phyloP scores from a whole-genome alignment of 805 yeast species.

The Metschnikowia kunwiensis region DNA sequence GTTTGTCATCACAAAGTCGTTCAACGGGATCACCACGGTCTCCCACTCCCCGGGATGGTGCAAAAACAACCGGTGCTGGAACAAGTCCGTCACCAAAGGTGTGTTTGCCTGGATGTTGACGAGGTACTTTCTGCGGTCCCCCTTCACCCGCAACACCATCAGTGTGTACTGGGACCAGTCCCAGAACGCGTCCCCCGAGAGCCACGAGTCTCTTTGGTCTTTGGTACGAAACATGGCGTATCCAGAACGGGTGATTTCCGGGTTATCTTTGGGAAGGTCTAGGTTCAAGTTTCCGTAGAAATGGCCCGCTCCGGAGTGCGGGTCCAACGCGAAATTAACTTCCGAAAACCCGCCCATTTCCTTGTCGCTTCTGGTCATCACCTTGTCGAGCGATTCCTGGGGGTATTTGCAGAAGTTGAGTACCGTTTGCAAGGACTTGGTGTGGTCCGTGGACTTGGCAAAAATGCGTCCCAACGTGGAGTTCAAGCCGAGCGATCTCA shows the following conservation, averaged over 20 bases:
- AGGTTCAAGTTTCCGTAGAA: conserved; percentile 59
- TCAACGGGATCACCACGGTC: conserved; percentile 71
- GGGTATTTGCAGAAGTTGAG: conserved; percentile 56
- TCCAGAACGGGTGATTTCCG: conserved; percentile 43
- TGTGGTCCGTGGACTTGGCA: conserved; percentile 28
- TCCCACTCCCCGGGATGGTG: conserved; percentile 79
- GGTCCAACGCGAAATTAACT: conserved; percentile 46
- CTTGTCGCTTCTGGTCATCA: conserved; percentile 65
- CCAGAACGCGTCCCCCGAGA: conserved; percentile 51
- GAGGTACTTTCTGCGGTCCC: conserved; percentile 69
- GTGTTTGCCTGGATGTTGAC: conserved; percentile 81
- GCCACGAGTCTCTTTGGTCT: conserved; percentile 45
- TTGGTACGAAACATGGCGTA: conserved; percentile 82
- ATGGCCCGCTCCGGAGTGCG: conserved; percentile 32
- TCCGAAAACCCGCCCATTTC: conserved; percentile 80
- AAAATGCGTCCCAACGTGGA: conserved; percentile 36
- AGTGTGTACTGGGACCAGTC: conserved; percentile 66
- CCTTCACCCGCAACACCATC: conserved; percentile 66
- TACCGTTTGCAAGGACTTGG: conserved; percentile 39
- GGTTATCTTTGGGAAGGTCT: conserved; percentile 43
- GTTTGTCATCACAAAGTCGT: conserved; percentile 78
- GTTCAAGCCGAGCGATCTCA: conserved; percentile 40
- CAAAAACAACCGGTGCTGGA: conserved; percentile 75
- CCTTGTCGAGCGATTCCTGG: conserved; percentile 41
- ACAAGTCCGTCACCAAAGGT: conserved; percentile 72